Percentiles rank a stretch among this genome's conserved stretches.
These are phyloP conservation scores for Boletus subcaerulescens DNA, from an alignment of 768 basidiomycete species.

Conservation along the genomic window DNA sequence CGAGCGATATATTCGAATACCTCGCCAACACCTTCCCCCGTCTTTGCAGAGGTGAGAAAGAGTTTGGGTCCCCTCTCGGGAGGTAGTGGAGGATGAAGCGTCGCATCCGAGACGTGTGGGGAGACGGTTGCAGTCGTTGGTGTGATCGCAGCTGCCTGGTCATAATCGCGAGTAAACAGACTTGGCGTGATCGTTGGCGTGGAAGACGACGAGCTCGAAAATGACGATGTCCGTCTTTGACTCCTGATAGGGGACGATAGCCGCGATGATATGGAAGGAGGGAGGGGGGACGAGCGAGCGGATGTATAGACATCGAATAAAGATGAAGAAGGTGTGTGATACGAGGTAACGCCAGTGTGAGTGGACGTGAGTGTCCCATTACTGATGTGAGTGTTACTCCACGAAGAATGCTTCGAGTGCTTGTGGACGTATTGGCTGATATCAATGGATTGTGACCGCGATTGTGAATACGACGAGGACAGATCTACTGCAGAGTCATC, in stretches of 20 bases:
- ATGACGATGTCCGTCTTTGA: constrained; percentile 41
- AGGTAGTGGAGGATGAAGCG: constrained; percentile 11
- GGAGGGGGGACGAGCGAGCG: constrained; percentile 58
- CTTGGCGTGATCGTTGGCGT: constrained; percentile 60
- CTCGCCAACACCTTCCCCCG: constrained; percentile 64
- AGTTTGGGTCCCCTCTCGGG: constrained; percentile 58
- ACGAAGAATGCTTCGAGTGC: constrained; percentile 44
- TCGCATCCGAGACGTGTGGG: constrained; percentile 10
- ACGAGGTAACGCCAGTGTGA: constrained; percentile 57
- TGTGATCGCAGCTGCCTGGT: constrained; percentile 15
- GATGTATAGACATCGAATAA: constrained; percentile 60
- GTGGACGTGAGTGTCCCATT: constrained; percentile 56
- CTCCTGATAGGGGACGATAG: constrained; percentile 27
- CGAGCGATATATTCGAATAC: constrained; percentile 76
- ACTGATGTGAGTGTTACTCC: constrained; percentile 39
- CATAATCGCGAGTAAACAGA: constrained; percentile 40
- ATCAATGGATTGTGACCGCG: constrained; percentile 22
- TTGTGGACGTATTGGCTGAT: constrained; percentile 27
- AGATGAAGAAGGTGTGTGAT: constrained; percentile 81
- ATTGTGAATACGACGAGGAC: constrained; percentile 21
- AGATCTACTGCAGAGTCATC: constrained; percentile 14
- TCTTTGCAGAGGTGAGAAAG: constrained; percentile 78
- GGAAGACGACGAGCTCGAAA: constrained; percentile 34
- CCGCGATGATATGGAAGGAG: constrained; percentile 28
- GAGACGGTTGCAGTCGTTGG: constrained; percentile 17